Evolutionary conservation across 1,284 basidiomycete species (phyloP), one percentile per base, ranked within the genome.

Genomic region (Peniophora sp.): DNA sequence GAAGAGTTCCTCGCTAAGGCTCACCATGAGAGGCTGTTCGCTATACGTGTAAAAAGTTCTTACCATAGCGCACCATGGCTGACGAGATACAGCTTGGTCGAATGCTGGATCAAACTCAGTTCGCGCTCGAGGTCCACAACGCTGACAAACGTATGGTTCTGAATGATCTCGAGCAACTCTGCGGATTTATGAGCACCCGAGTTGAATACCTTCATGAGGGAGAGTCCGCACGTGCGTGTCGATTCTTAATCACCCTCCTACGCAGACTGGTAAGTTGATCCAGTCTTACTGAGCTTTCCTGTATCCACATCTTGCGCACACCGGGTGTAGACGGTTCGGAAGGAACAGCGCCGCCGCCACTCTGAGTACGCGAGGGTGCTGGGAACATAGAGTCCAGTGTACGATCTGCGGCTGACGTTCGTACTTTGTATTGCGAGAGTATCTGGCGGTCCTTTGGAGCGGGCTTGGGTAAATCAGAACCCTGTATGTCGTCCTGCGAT

Each of bases 301-400:
- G 72, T 50, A 97, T 83, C 44, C 88, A 83, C 45, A 69, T 70
- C 8, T 68, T 63, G 55, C 67, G 73, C 44, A 17, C 37, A 5
- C 23, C 10, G 9, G 43, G 43, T 5, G 43, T 24, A 3, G 43
- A 17, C 10, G 43, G 43, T 45, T 45, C 47, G 3, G 43, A 37
- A 10, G 49, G 47, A 18, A 52, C 47, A 8, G 34, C 53, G 5
- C 39, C 42, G 32, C 47, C 53, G 5, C n/a, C n/a, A n/a, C 51
- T 47, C 56, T 76, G 76, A 9, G 70, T 68, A 14, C 78, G 76
- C 54, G 80, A 78, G 37, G 68, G 58, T 18, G 85, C 71, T 2
- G 85, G 81, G 52, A 96, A 85, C 91, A 97, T 97, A 0, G 92
- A 92, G 60, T 98, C 94, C 11, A 99, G 78, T 0, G 94, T 98